These are phyloP conservation scores for Fraxinus latifolia DNA, from an alignment of 305 asterid genomes.

Conservation along the genomic window DNA sequence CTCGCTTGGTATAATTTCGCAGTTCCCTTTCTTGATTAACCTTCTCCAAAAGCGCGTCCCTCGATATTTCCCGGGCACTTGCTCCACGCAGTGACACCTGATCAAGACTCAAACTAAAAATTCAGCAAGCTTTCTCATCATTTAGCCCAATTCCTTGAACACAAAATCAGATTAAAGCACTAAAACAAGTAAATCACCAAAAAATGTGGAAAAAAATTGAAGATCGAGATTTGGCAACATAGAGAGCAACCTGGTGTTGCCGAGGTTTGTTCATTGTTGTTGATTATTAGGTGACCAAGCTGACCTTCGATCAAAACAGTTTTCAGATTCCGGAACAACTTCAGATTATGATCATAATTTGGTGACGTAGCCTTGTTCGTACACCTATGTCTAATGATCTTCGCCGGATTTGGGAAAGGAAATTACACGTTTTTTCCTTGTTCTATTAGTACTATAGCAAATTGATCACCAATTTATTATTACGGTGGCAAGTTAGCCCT, in stretches of 20 bases:
- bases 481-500: background rate
- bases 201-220: background rate
- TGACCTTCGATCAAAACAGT: background rate
- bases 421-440: background rate
- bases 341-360: background rate
- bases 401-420: background rate
- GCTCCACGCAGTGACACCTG: slow-evolving; percentile 96
- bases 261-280: slow-evolving; percentile 45
- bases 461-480: background rate
- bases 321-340: background rate
- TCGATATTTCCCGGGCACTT: slow-evolving; percentile 82
- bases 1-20: slow-evolving; percentile 65
- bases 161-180: background rate
- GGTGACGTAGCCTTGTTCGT: background rate
- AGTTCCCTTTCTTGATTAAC: slow-evolving; percentile 78
- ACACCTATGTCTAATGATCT: background rate
- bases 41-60: slow-evolving; percentile 75
- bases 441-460: background rate
- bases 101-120: slow-evolving; percentile 20
- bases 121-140: slow-evolving; percentile 3
- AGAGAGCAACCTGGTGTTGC: slow-evolving; percentile 38
- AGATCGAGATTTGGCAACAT: background rate
- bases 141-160: background rate
- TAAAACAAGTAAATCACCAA: background rate
- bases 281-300: background rate